Percentiles rank a stretch among this genome's conserved stretches.
Conservation (phyloP, 2,329 filamentous ascomycete genomes). For the Pseudopyricularia cyperi region DNA sequence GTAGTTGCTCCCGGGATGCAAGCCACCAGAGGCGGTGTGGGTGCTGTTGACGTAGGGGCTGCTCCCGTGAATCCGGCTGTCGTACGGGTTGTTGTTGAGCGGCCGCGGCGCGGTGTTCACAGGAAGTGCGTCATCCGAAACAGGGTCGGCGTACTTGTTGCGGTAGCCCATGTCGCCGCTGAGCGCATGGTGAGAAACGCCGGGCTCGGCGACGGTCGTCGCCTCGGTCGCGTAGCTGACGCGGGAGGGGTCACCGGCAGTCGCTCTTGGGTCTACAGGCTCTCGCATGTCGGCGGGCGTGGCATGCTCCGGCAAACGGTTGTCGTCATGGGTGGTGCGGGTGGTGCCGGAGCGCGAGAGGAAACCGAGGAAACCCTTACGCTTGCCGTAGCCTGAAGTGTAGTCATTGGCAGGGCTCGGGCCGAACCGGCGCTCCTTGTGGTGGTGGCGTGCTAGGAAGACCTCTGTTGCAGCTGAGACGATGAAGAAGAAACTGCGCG, state of each 20-base stretch:
- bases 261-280: not conserved
- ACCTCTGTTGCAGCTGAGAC: constrained; percentile 13
- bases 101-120: not conserved
- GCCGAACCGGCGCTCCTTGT: constrained; percentile 25
- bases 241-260: constrained; percentile 8
- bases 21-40: constrained; percentile 1
- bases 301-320: constrained; percentile 19
- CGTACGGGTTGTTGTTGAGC: not conserved
- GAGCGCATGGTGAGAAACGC: constrained; percentile 17
- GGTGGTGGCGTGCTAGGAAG: constrained; percentile 15
- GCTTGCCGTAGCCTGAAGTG: constrained; percentile 20
- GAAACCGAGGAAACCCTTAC: constrained; percentile 16
- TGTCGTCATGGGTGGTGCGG: constrained; percentile 12
- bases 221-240: constrained; percentile 22
- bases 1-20: not conserved
- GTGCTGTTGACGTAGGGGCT: not conserved
- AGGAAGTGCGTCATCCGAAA: not conserved
- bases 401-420: constrained; percentile 26
- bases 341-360: constrained; percentile 12
- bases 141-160: constrained; percentile 6
- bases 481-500: constrained; percentile 17
- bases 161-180: constrained; percentile 11
- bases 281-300: constrained; percentile 11
- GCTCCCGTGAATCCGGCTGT: not conserved
- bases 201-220: constrained; percentile 13